Evolutionary conservation across 345 rosid species (phyloP).

Genomic region (Rhodamnia argentea): DNA sequence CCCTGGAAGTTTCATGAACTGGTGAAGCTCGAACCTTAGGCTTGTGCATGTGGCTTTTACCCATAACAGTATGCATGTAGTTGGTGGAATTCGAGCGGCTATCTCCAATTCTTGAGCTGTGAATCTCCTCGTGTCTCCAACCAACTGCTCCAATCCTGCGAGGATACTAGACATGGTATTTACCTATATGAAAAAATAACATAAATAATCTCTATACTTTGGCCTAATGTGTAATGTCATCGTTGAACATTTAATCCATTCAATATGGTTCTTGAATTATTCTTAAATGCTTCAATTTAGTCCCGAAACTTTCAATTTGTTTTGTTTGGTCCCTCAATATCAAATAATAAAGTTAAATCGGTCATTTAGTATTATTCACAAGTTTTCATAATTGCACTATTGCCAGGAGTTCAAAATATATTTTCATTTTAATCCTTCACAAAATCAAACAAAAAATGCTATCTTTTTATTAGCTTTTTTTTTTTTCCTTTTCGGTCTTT

Average conservation of each 20-base stretch:
- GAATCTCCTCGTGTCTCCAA: not conserved
- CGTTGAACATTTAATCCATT: not conserved
- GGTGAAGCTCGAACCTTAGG: not conserved
- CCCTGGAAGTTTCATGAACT: not conserved
- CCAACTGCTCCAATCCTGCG: fast-evolving
- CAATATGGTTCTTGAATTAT: too few relatives aligned
- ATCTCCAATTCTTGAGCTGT: not conserved
- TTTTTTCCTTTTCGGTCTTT: not conserved
- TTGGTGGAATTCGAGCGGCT: not conserved
- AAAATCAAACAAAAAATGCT: not conserved
- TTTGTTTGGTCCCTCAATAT: fast-evolving
- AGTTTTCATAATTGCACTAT: not conserved
- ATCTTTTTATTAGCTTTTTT: not conserved
- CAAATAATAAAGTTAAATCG: not conserved
- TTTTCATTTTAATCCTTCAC: not conserved
- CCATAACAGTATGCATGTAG: not conserved
- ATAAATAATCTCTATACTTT: not conserved
- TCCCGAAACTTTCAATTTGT: not conserved
- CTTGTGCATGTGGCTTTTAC: not conserved
- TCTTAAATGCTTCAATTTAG: too few relatives aligned
- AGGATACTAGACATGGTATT: fast-evolving
- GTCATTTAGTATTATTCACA: not conserved
- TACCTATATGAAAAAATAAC: not conserved
- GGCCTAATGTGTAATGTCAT: fast-evolving
- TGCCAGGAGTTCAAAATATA: not conserved